These are phyloP conservation scores for Olyra latifolia DNA, from an alignment of 176 grass and related monocot species.

Conservation along the genomic window DNA sequence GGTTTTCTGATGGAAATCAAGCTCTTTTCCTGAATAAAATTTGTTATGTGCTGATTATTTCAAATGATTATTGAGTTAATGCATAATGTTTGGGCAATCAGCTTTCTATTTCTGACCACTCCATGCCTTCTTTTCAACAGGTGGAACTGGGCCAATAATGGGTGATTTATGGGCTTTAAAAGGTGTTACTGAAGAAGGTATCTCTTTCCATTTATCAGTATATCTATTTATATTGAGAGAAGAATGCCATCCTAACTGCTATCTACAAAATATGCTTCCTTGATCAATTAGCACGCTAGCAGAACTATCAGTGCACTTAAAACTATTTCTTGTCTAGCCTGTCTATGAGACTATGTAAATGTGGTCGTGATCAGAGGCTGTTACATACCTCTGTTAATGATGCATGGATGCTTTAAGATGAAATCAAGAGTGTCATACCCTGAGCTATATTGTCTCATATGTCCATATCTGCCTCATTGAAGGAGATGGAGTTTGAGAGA, in stretches of 20 bases:
- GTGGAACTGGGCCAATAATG: constrained; percentile 90
- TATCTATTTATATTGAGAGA: constrained; percentile 13
- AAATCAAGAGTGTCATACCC: background rate
- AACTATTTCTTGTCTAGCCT: constrained; percentile 4
- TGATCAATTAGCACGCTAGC: background rate
- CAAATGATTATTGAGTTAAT: constrained; percentile 1
- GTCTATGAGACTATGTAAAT: constrained; percentile 3
- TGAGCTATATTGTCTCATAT: background rate
- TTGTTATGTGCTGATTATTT: background rate
- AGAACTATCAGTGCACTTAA: constrained; percentile 6
- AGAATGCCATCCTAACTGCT: background rate
- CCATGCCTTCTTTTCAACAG: constrained; percentile 41
- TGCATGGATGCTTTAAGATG: background rate
- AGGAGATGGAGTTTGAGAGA: constrained; percentile 21
- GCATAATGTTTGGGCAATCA: background rate
- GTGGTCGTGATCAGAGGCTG: background rate
- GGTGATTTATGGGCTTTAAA: constrained; percentile 98
- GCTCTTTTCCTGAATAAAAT: constrained; percentile 3
- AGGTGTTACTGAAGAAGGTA: constrained; percentile 96
- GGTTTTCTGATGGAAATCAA: constrained; percentile 2
- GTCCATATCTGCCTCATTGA: background rate
- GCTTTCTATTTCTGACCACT: background rate
- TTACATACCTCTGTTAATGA: background rate
- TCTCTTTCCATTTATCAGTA: constrained; percentile 19
- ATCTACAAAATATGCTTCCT: background rate